Evolutionary conservation across 2,329 filamentous ascomycete species (phyloP).

Genomic region (Acrocalymma vagum): DNA sequence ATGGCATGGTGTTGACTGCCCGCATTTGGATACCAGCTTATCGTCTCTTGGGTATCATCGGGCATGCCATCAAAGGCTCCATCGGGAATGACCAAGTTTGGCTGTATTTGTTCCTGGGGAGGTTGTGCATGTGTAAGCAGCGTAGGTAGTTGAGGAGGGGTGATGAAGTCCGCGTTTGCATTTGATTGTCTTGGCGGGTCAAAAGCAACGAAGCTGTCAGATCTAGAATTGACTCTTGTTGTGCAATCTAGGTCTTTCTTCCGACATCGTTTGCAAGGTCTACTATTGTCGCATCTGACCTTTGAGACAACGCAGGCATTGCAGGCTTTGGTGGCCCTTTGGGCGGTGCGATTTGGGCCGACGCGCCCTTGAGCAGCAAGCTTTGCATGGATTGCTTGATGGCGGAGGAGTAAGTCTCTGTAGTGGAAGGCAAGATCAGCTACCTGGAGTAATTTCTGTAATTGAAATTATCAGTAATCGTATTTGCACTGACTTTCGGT

Average conservation of each 20-base stretch:
- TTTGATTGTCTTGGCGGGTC: neutral
- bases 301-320: conserved; percentile 40
- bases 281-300: conserved; percentile 38
- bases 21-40: conserved; percentile 13
- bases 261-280: conserved; percentile 34
- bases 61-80: conserved; percentile 2
- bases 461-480: no score
- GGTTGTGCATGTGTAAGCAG: neutral
- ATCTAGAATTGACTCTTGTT: conserved; percentile 4
- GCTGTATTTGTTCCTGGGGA: conserved; percentile 2
- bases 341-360: conserved; percentile 21
- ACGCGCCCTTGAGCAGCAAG: conserved; percentile 28
- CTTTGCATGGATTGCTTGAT: conserved; percentile 34
- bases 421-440: neutral
- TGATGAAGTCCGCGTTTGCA: neutral
- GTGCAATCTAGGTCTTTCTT: conserved; percentile 19
- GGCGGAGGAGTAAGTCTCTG: conserved; percentile 37
- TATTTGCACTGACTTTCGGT: conserved; percentile 17
- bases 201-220: neutral
- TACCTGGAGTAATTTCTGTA: no score
- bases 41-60: conserved; percentile 17
- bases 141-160: neutral
- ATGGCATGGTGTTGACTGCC: conserved; percentile 9
- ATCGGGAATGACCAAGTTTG: conserved; percentile 1
- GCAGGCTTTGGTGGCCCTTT: conserved; percentile 38